Conservation (phyloP, 2,329 filamentous ascomycete genomes). For the Gremmenia infestans region DNA sequence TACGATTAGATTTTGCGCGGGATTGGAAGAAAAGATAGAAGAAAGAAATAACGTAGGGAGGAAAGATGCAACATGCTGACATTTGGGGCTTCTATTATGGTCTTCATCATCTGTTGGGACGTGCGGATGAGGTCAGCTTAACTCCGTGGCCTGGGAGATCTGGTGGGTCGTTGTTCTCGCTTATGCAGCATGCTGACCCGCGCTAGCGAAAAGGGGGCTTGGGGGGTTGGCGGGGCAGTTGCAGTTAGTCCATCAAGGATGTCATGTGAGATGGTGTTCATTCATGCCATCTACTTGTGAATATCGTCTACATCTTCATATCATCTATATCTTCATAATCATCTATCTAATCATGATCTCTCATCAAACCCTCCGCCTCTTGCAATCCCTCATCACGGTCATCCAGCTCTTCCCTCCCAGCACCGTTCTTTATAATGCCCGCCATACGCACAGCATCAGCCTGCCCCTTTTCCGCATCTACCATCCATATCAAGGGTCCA, state of each 20-base stretch:
- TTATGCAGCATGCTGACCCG: conserved; percentile 3
- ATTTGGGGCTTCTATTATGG: background rate
- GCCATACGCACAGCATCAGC: conserved; percentile 61
- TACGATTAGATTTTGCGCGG: background rate
- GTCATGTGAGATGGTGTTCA: too few relatives aligned
- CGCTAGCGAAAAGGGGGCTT: too few relatives aligned
- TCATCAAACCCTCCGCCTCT: conserved; percentile 19
- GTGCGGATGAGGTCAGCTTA: background rate
- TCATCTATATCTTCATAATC: background rate
- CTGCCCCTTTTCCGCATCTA: conserved; percentile 76
- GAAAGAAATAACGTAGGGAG: background rate
- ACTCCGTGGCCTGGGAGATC: background rate
- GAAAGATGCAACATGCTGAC: background rate
- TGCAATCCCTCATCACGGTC: conserved; percentile 1
- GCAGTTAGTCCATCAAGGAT: too few relatives aligned
- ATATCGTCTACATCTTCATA: too few relatives aligned
- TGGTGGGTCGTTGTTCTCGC: background rate
- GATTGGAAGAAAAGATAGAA: background rate
- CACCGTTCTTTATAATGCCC: conserved; percentile 20
- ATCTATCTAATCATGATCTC: conserved; percentile 16
- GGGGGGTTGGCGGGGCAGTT: too few relatives aligned
- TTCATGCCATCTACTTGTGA: too few relatives aligned
- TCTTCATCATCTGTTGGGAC: background rate
- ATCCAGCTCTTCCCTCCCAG: conserved; percentile 1
- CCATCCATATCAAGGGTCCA: conserved; percentile 74